phyloP scores from a whole-genome alignment of 257 asterid genomes.

The Ilex asprella region DNA sequence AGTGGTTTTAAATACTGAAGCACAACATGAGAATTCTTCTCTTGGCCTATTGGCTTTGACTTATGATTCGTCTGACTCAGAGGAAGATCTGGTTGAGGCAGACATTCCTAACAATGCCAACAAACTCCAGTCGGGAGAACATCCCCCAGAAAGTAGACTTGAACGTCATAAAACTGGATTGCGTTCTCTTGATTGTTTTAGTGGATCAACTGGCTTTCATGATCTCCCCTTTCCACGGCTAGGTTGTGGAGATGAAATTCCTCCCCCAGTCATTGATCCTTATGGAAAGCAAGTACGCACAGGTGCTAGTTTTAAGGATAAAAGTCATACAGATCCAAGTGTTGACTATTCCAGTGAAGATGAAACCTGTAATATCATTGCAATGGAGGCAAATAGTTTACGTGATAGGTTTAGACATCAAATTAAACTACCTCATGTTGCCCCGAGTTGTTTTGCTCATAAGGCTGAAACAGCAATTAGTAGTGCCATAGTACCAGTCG shows the following conservation, averaged over 20 bases:
- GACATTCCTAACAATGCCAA: conserved; percentile 25
- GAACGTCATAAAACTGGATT: conserved; percentile 18
- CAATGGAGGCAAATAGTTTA: conserved; percentile 32
- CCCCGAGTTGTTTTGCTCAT: conserved; percentile 22
- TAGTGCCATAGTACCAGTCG: conserved; percentile 24
- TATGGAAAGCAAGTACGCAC: too few species aligned
- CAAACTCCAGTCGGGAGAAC: conserved; percentile 22
- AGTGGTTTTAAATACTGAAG: conserved; percentile 27
- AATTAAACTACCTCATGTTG: conserved; percentile 20
- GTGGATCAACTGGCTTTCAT: background rate
- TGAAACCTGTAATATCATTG: conserved; percentile 7
- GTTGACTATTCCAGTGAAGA: conserved; percentile 28
- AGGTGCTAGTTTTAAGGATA: conserved; percentile 11
- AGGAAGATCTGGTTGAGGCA: conserved; percentile 52
- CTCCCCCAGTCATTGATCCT: conserved; percentile 13
- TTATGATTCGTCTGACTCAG: conserved; percentile 83
- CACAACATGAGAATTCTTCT: conserved; percentile 50
- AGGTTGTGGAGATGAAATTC: conserved; percentile 22
- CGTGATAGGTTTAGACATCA: conserved; percentile 27
- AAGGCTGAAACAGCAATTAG: conserved; percentile 29
- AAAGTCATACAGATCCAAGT: conserved; percentile 17
- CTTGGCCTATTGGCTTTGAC: conserved; percentile 82
- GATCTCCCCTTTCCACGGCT: conserved; percentile 5
- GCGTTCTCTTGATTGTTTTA: background rate
- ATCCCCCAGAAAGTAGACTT: conserved; percentile 20